Conservation (phyloP, 305 asterid genomes). For the Ajuga reptans region DNA sequence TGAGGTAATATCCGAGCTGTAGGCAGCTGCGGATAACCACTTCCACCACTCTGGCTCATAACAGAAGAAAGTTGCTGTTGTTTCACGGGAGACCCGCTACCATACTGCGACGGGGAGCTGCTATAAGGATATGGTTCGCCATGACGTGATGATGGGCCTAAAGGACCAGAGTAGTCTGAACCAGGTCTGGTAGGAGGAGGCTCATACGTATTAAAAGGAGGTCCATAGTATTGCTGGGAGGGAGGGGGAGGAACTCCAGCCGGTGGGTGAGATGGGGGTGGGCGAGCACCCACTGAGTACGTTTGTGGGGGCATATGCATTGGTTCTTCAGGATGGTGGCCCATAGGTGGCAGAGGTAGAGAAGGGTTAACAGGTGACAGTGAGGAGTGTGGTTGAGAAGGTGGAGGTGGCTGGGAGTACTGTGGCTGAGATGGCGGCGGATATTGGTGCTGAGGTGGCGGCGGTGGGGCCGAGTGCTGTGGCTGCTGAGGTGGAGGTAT, state of each 20-base stretch:
- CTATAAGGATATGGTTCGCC: constrained; percentile 59
- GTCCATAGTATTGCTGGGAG: constrained; percentile 54
- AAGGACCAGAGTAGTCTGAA: constrained; percentile 57
- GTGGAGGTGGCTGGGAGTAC: constrained; percentile 52
- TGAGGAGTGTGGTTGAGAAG: constrained; percentile 45
- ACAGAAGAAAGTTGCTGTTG: constrained; percentile 41
- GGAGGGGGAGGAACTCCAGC: constrained; percentile 47
- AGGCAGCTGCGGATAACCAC: constrained; percentile 80
- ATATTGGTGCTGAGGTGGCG: constrained; percentile 23
- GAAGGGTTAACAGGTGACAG: constrained; percentile 38
- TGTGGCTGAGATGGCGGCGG: constrained; percentile 35
- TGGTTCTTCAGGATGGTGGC: constrained; percentile 71
- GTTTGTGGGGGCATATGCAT: constrained; percentile 46
- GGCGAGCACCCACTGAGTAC: constrained; percentile 44
- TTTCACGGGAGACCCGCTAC: constrained; percentile 53
- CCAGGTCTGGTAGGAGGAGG: constrained; percentile 58
- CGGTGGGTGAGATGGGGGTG: constrained; percentile 39
- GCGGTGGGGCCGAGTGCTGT: constrained; percentile 23
- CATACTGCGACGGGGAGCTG: constrained; percentile 48
- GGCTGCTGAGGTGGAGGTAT: constrained; percentile 32
- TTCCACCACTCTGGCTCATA: constrained; percentile 49
- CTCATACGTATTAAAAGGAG: constrained; percentile 46
- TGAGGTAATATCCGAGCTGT: constrained; percentile 83
- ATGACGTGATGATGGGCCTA: constrained; percentile 48
- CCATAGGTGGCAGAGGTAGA: constrained; percentile 43